A percentile compares a stretch with the other conserved stretches of the same genome.
These are phyloP conservation scores for Neopestalotiopsis sp. DNA, from an alignment of 2,329 filamentous ascomycete genomes.

Conservation along the genomic window DNA sequence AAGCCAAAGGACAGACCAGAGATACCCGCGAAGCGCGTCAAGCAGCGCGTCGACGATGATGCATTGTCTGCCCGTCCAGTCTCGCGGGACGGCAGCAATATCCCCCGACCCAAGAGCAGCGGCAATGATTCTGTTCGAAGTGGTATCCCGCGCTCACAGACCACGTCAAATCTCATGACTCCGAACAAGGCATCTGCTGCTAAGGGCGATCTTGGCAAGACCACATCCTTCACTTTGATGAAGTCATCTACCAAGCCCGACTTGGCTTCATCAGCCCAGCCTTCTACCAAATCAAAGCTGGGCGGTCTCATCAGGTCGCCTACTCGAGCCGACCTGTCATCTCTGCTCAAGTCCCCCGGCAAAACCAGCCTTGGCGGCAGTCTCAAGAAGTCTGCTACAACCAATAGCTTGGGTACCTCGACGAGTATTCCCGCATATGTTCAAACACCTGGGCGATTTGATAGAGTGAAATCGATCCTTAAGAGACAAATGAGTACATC, in stretches of 20 bases:
- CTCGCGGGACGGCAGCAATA: slow-evolving; percentile 56
- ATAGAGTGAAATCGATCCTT: slow-evolving; percentile 65
- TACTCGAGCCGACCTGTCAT: slow-evolving; percentile 50
- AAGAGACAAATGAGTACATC: slow-evolving; percentile 46
- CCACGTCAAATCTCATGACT: slow-evolving; percentile 68
- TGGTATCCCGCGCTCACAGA: slow-evolving; percentile 49
- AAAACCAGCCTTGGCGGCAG: slow-evolving; percentile 36
- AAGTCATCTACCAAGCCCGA: slow-evolving; percentile 60
- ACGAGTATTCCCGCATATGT: slow-evolving; percentile 39
- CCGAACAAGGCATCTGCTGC: slow-evolving; percentile 79
- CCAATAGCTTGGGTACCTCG: slow-evolving; percentile 45
- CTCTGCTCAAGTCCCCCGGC: slow-evolving; percentile 43
- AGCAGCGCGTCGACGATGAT: slow-evolving; percentile 72
- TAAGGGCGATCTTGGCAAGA: slow-evolving; percentile 61
- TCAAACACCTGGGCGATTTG: slow-evolving; percentile 57
- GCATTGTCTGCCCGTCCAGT: slow-evolving; percentile 67
- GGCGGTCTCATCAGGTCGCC: slow-evolving; percentile 46
- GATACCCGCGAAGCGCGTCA: slow-evolving; percentile 71
- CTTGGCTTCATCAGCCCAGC: slow-evolving; percentile 43
- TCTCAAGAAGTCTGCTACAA: slow-evolving; percentile 58
- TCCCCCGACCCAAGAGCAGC: slow-evolving; percentile 55
- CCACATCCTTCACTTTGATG: slow-evolving; percentile 57
- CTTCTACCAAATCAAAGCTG: slow-evolving; percentile 47
- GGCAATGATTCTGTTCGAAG: slow-evolving; percentile 41
- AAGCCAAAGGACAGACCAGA: slow-evolving; percentile 36